Conservation (phyloP, 129 eudicot species). For the Chrysanthemum makinoi region DNA sequence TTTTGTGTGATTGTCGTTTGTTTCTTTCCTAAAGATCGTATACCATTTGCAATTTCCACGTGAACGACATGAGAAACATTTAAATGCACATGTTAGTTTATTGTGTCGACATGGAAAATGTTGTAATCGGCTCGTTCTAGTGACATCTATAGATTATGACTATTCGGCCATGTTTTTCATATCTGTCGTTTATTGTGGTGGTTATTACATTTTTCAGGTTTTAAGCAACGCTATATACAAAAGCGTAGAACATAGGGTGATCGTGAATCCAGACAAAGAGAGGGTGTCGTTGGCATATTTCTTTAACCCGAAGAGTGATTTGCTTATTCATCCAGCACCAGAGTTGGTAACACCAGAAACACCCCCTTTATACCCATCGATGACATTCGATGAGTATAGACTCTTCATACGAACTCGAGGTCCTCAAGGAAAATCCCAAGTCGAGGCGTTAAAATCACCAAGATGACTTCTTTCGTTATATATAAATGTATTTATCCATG, state of each 20-base stretch:
- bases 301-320: constrained; percentile 74
- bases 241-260: constrained; percentile 90
- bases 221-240: constrained; percentile 76
- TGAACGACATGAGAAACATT: constrained; percentile 12
- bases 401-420: constrained; percentile 75
- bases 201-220: constrained; percentile 36
- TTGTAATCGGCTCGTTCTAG: neutral
- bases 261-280: constrained; percentile 67
- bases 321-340: constrained; percentile 59
- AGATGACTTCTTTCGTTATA: constrained; percentile 13
- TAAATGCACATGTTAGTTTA: constrained; percentile 21
- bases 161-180: no score
- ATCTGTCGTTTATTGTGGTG: neutral
- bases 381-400: constrained; percentile 83
- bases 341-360: constrained; percentile 52
- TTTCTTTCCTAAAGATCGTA: constrained; percentile 1
- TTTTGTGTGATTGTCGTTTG: constrained; percentile 16
- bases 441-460: constrained; percentile 51
- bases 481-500: no score
- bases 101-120: neutral
- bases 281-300: constrained; percentile 79
- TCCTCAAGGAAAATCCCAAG: constrained; percentile 83
- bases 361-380: constrained; percentile 64
- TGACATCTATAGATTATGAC: no score
- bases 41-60: neutral